Conservation (phyloP, 345 rosid genomes). For the Acer campestre region DNA sequence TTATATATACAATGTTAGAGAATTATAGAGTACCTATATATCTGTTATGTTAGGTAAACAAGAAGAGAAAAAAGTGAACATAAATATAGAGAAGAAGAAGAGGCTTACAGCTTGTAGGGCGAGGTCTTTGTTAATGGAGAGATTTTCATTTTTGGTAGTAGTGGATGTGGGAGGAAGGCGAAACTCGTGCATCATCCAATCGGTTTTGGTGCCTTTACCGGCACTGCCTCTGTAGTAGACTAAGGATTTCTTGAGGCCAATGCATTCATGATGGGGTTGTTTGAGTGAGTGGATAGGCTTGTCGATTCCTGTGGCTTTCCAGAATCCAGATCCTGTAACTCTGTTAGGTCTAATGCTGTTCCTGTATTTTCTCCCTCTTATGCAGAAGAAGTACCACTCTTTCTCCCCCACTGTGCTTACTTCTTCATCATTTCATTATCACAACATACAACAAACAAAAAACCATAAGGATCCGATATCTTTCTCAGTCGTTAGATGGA, state of each 20-base stretch:
- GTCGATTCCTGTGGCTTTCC: conserved; percentile 93
- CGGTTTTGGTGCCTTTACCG: conserved; percentile 87
- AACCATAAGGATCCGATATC: not conserved
- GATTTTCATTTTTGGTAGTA: conserved; percentile 13
- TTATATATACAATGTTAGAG: no score
- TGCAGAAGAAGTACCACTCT: conserved; percentile 80
- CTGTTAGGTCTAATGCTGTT: conserved; percentile 83
- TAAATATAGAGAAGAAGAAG: not conserved
- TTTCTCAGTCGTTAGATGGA: not conserved
- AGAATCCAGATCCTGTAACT: conserved; percentile 82
- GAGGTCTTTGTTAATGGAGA: not conserved
- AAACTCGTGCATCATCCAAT: conserved; percentile 95
- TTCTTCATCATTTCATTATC: conserved; percentile 30
- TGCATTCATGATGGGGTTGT: conserved; percentile 46
- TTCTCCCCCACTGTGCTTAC: conserved; percentile 54
- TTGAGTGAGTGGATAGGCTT: conserved; percentile 53
- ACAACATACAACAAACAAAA: not conserved
- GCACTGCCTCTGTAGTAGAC: conserved; percentile 78
- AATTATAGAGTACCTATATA: no score
- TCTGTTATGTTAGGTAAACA: no score
- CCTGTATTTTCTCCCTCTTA: conserved; percentile 77
- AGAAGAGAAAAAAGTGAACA: no score
- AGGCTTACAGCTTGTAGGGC: conserved; percentile 68
- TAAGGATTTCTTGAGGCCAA: conserved; percentile 81
- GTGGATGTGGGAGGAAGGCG: conserved; percentile 49